Evolutionary conservation across 441 rosid genomes (phyloP).

Genomic region (Populus hybrid): DNA sequence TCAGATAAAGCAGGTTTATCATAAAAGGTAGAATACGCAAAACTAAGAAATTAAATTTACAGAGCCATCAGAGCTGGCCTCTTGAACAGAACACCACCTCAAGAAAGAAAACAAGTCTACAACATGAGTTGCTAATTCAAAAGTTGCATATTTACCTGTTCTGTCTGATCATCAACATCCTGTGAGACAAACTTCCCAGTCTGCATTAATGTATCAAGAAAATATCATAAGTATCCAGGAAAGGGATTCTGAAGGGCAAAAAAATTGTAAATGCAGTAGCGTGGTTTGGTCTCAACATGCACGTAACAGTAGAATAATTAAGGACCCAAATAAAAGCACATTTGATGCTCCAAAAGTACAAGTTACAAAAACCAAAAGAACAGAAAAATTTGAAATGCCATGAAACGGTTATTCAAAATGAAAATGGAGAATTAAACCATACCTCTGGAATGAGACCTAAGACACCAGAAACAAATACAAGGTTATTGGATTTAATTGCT

Average conservation of each 20-base stretch:
- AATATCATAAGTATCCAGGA: slow-evolving; percentile 5
- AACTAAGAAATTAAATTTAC: background rate
- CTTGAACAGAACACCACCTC: background rate
- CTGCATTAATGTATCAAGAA: slow-evolving; percentile 32
- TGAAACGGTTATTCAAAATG: background rate
- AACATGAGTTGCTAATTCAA: background rate
- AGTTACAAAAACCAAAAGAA: background rate
- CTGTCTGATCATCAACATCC: slow-evolving; percentile 71
- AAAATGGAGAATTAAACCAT: slow-evolving; percentile 9
- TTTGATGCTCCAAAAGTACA: background rate
- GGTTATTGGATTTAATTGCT: slow-evolving; percentile 79
- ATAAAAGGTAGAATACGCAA: background rate
- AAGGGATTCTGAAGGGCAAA: background rate
- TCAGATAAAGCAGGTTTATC: background rate
- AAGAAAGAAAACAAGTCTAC: background rate
- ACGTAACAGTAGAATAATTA: too few relatives aligned
- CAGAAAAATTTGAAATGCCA: background rate
- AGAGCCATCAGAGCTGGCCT: background rate
- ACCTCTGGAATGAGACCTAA: slow-evolving; percentile 93
- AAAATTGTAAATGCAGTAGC: background rate
- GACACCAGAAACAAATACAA: slow-evolving; percentile 80
- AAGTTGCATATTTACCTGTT: slow-evolving; percentile 50
- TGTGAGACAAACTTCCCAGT: slow-evolving; percentile 74
- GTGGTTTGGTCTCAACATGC: background rate
- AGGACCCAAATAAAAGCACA: background rate